Conservation (phyloP, 345 rosid species). For the Combretum micranthum region DNA sequence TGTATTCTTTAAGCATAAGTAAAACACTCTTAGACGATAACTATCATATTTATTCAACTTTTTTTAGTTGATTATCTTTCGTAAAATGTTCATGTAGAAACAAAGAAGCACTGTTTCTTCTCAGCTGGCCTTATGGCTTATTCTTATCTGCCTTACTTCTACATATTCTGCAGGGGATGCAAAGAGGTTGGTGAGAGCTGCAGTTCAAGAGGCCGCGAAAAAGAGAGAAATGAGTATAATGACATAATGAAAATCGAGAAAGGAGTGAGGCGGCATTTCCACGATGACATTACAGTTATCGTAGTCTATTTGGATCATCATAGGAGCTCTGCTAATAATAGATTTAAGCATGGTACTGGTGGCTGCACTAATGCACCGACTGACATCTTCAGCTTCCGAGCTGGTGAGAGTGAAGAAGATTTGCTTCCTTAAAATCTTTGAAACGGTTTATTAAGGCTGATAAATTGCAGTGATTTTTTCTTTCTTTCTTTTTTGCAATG, state of each 20-base stretch:
- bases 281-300: constrained; percentile 66
- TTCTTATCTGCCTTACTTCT: not conserved
- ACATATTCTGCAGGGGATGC: constrained; percentile 53
- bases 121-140: not conserved
- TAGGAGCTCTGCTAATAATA: constrained; percentile 17
- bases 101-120: not conserved
- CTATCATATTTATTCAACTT: not conserved
- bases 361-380: constrained; percentile 61
- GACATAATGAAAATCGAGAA: constrained; percentile 50
- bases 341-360: constrained; percentile 16
- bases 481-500: not conserved
- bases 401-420: constrained; percentile 32
- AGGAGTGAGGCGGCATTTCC: constrained; percentile 71
- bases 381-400: constrained; percentile 58
- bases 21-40: not conserved
- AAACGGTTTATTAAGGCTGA: not conserved
- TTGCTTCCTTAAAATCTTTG: constrained; percentile 8
- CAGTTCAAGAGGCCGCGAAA: constrained; percentile 61
- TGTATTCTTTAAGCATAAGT: not conserved
- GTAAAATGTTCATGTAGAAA: too few species aligned
- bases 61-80: too few species aligned
- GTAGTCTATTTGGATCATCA: constrained; percentile 71
- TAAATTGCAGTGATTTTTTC: not conserved
- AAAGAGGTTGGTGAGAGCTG: constrained; percentile 55
- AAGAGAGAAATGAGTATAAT: constrained; percentile 61